phyloP scores from a whole-genome alignment of 1,284 basidiomycete species.

The Porodaedalea pini region DNA sequence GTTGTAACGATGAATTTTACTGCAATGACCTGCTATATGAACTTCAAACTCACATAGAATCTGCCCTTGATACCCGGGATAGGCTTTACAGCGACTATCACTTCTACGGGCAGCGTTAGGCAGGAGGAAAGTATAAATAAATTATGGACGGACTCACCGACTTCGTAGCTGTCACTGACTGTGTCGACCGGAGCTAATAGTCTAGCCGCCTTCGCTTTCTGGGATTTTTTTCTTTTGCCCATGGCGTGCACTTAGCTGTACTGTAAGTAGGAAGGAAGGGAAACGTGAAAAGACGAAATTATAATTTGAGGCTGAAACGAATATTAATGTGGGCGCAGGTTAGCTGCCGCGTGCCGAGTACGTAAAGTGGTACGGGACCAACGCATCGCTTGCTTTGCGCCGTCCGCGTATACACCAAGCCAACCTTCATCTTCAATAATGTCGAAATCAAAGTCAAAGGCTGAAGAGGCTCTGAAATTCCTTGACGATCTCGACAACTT shows the following conservation, averaged over 20 bases:
- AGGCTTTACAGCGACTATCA: conserved; percentile 2
- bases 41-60: conserved; percentile 7
- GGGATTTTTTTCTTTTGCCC: conserved; percentile 12
- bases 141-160: conserved; percentile 6
- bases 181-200: neutral
- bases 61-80: neutral
- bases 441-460: conserved; percentile 73
- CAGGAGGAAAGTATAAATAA: neutral
- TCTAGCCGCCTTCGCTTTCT: neutral
- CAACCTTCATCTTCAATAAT: conserved; percentile 19
- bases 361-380: no score
- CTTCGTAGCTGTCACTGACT: conserved; percentile 3
- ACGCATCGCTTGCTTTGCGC: neutral
- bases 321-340: no score
- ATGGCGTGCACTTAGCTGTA: neutral
- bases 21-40: neutral
- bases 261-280: neutral
- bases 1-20: neutral
- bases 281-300: neutral
- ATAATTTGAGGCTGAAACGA: neutral
- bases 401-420: neutral
- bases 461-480: conserved; percentile 85
- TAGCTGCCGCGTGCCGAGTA: no score
- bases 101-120: conserved; percentile 1
- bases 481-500: conserved; percentile 88